phyloP scores from a whole-genome alignment of 208 protist genomes.

The Trypanosoma platydactyli region DNA sequence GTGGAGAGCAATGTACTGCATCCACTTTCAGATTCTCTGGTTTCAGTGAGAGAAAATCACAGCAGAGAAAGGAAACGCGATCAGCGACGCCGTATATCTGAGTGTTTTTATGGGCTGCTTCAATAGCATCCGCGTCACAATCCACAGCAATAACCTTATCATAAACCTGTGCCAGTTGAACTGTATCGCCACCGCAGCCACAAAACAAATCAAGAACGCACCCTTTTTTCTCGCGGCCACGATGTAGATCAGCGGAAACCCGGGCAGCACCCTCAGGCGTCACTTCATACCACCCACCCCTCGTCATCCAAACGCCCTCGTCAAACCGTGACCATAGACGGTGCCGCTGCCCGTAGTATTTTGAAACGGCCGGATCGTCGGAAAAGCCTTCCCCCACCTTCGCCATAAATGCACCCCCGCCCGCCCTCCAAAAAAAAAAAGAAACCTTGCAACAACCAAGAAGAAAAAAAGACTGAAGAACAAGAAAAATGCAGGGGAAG shows the following conservation, averaged over 20 bases:
- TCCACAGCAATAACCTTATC: slow-evolving; percentile 34
- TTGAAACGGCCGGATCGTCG: slow-evolving; percentile 17
- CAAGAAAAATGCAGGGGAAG: slow-evolving; percentile 2
- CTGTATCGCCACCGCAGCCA: slow-evolving; percentile 34
- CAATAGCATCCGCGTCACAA: slow-evolving; percentile 25
- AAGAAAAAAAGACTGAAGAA: neutral
- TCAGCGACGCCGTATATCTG: slow-evolving; percentile 25
- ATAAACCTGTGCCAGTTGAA: slow-evolving; percentile 29
- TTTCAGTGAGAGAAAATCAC: slow-evolving; percentile 18
- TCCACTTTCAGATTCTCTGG: slow-evolving; percentile 16
- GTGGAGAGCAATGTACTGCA: slow-evolving; percentile 28
- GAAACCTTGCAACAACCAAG: too few species aligned
- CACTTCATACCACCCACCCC: slow-evolving; percentile 31
- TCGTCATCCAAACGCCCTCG: slow-evolving; percentile 34
- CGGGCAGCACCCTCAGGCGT: slow-evolving; percentile 24
- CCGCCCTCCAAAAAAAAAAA: too few species aligned
- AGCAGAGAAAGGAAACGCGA: slow-evolving; percentile 24
- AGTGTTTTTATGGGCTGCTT: slow-evolving; percentile 27
- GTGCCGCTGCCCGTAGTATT: slow-evolving; percentile 34
- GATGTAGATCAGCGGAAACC: slow-evolving; percentile 12
- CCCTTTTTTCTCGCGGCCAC: slow-evolving; percentile 5
- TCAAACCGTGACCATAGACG: slow-evolving; percentile 34
- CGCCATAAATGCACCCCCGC: slow-evolving; percentile 15
- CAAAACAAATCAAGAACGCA: slow-evolving; percentile 34
- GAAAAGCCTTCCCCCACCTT: slow-evolving; percentile 18